Base-by-base conservation (phyloP, 129 eudicot genomes). In the Apium graveolens region DNA sequence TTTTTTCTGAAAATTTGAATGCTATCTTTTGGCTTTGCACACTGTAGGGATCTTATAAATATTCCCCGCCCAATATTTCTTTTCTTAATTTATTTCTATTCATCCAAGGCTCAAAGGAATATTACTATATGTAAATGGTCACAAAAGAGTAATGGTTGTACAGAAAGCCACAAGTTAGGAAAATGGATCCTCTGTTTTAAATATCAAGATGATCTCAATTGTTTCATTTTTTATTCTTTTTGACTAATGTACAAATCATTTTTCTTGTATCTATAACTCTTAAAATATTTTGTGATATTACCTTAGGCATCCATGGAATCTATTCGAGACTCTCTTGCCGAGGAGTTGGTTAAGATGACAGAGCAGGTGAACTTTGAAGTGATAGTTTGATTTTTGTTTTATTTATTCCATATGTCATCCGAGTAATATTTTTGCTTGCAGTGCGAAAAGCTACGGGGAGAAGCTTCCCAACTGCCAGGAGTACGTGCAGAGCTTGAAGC, bases 321-420 rank as follows among this genome's bases (percentile, higher is more conserved):
- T 20, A 91, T 91, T 74, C 91, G 98, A 38, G 93, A 94, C 78
- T 91, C 98, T 60, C 96, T 94, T 83, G 90, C 96, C 12, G 97
- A 91, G 89, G 98, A 94, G 89, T 84, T 94, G 82, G 97, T 94
- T 80, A 94, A 91, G 84, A 81, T 94, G 97, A 94, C 98, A n/a
- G 87, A 82, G 71, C 85, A 91, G 89, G 98, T 88, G 74, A 81
- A 85, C 17, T 63, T 77, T 11, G 63, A 31, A 44, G 26, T 41
- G 10, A 62, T 60, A 71, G 18, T 73, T 27, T 16, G 41, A 55
- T 55, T 53, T 24, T 24, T 79, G 7, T 57, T 26, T 20, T 14
- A 18, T 41, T 2, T n/a, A 60, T 60, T 60, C 32, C 68, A 70
- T 74, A 4, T 66, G 31, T 65, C 41, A 43, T 82, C 44, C 45